Conservation (phyloP, 805 yeast genomes). For the Kluyveromyces dobzhanskii region DNA sequence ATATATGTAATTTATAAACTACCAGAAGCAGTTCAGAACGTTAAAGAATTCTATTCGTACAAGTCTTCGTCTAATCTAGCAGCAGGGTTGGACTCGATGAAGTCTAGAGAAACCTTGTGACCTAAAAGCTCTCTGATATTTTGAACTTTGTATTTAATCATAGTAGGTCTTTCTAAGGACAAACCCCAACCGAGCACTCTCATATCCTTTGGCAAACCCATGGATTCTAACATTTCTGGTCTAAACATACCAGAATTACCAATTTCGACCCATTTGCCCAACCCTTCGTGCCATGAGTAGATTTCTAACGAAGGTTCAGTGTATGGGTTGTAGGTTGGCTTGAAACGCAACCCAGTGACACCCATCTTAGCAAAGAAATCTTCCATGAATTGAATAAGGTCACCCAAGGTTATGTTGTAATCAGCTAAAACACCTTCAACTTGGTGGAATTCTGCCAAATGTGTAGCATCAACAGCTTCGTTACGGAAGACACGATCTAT, state of each 20-base stretch:
- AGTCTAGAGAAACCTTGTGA: conserved; percentile 90
- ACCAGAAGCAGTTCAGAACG: neutral
- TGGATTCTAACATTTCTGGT: conserved; percentile 97
- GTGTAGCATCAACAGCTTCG: conserved; percentile 99
- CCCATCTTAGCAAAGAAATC: conserved; percentile 97
- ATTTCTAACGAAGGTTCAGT: conserved; percentile 98
- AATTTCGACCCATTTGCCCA: conserved; percentile 96
- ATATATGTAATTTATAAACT: neutral
- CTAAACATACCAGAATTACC: conserved; percentile 99
- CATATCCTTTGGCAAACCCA: conserved; percentile 94
- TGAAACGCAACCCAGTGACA: conserved; percentile 88
- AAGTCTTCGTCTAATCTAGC: conserved; percentile 87
- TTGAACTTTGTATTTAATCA: conserved; percentile 94
- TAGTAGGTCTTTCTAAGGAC: conserved; percentile 95
- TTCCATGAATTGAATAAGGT: conserved; percentile 96
- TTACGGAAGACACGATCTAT: conserved; percentile 98
- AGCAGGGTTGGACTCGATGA: conserved; percentile 93
- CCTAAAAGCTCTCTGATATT: conserved; percentile 96
- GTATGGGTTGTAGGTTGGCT: conserved; percentile 98
- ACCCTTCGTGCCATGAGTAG: conserved; percentile 91
- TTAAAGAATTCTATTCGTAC: conserved; percentile 20
- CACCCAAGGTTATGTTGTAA: conserved; percentile 89
- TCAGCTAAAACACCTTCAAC: conserved; percentile 99
- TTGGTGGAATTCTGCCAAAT: conserved; percentile 98
- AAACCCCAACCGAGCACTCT: conserved; percentile 97